Conservation (phyloP, 148 eudicot species). For the Gaultheria prostrata region DNA sequence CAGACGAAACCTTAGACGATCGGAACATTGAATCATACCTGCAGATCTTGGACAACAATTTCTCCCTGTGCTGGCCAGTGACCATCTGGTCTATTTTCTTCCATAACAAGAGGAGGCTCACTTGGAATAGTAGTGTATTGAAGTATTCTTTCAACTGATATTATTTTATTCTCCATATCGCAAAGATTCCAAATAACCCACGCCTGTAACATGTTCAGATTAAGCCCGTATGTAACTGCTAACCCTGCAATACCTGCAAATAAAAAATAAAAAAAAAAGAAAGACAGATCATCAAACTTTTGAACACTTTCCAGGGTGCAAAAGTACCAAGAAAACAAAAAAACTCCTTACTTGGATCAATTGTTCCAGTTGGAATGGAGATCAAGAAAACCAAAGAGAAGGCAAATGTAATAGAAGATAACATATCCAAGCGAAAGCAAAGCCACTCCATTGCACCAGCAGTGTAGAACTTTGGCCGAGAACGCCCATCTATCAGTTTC, state of each 20-base stretch:
- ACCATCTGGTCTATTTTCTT: slow-evolving; percentile 38
- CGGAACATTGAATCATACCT: slow-evolving; percentile 24
- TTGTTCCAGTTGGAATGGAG: slow-evolving; percentile 43
- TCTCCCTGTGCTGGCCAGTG: slow-evolving; percentile 56
- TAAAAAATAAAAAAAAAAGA: not conserved
- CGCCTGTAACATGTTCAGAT: slow-evolving; percentile 44
- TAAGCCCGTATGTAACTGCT: slow-evolving; percentile 59
- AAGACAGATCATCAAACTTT: not conserved
- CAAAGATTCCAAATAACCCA: slow-evolving; percentile 41
- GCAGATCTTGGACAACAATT: slow-evolving; percentile 38
- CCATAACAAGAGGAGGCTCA: slow-evolving; percentile 55
- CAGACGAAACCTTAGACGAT: not conserved
- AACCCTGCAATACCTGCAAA: slow-evolving; percentile 57
- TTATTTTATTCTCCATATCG: slow-evolving; percentile 53
- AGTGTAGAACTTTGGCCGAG: slow-evolving; percentile 42
- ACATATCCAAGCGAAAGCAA: slow-evolving; percentile 49
- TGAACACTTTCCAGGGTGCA: not conserved
- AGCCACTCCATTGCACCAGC: slow-evolving; percentile 59
- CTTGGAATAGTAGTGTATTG: slow-evolving; percentile 48
- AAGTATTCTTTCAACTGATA: slow-evolving; percentile 63
- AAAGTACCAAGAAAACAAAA: not conserved
- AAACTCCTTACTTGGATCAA: slow-evolving; percentile 42
- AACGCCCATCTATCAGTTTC: slow-evolving; percentile 33
- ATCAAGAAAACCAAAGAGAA: slow-evolving; percentile 49
- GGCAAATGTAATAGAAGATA: slow-evolving; percentile 50